These are phyloP conservation scores for Aspergillus hortae DNA, from an alignment of 2,329 filamentous ascomycete species.

Conservation along the genomic window DNA sequence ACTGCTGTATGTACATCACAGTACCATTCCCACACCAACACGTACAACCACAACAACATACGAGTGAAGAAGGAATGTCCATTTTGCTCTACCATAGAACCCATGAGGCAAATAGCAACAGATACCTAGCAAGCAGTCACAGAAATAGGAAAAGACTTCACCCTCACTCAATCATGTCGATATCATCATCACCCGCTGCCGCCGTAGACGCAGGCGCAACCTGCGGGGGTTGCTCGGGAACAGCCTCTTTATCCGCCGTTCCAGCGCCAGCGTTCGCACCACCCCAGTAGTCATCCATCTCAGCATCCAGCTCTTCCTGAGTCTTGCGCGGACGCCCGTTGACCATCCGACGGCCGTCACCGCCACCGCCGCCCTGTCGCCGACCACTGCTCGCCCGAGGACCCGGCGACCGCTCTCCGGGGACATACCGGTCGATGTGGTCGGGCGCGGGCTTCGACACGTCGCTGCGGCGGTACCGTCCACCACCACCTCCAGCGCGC, in stretches of 20 bases:
- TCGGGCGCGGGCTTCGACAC: slow-evolving; percentile 56
- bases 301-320: slow-evolving; percentile 86
- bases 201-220: slow-evolving; percentile 29
- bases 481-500: slow-evolving; percentile 22
- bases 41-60: too few relatives aligned
- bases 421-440: slow-evolving; percentile 76
- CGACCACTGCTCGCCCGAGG: slow-evolving; percentile 47
- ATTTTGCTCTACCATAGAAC: too few relatives aligned
- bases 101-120: too few relatives aligned
- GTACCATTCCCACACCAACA: too few relatives aligned
- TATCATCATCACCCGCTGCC: slow-evolving; percentile 50
- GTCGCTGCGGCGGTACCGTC: slow-evolving; percentile 50
- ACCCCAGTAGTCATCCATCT: slow-evolving; percentile 93
- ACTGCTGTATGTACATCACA: too few relatives aligned
- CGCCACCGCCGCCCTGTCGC: slow-evolving; percentile 31
- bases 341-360: slow-evolving; percentile 41
- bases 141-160: neutral
- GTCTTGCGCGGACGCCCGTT: slow-evolving; percentile 71
- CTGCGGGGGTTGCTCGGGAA: slow-evolving; percentile 20
- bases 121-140: neutral
- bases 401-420: slow-evolving; percentile 50
- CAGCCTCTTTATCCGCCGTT: slow-evolving; percentile 33
- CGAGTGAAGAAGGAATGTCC: too few relatives aligned
- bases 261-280: slow-evolving; percentile 38
- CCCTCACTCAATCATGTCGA: slow-evolving; percentile 66